Base-by-base conservation (phyloP, 371 early-diverging fungal genomes). In the Mortierella sp. region DNA sequence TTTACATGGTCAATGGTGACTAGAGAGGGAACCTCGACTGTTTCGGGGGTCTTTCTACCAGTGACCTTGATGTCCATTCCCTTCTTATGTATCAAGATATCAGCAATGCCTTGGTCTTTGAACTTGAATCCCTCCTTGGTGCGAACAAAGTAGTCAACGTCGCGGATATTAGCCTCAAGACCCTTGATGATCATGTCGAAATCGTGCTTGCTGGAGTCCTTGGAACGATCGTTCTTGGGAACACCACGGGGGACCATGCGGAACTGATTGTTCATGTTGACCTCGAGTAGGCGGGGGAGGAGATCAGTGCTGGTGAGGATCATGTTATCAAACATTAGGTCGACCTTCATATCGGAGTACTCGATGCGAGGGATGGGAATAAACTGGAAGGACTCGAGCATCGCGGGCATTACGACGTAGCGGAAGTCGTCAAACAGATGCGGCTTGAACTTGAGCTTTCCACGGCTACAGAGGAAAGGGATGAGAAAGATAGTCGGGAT, bases 331-430 rank as follows among this genome's bases (percentile, higher is more conserved):
- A 94, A 78, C 47, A 90, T 88, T 16, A 94, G 74, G 54, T 93
- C 93, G 73, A 89, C 89, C 80, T 91, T 85, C 8, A 83, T 80
- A 72, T 93, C 93, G 57, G 87, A 87, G 77, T 93, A 91, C 72
- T 92, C 94, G 70, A 94, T 92, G 24, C 90, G 91, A 8, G 95
- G 93, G 63, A 94, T 86, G n/a, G 94, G 93, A 42, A 94, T 81
- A 72, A 89, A 92, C 74, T 90, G 89, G 83, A 94, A 85, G 42
- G 93, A 90, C 68, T 94, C 93, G 77, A 92, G 76, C 28, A 92
- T 58, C 24, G 93, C 89, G 47, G 93, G 91, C 50, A 90, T 34
- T n/a, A 92, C 58, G 0, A 89, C 89, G 70, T 89, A 81, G 31
- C 89, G 88, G 78, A 94, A 88, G 68, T 94, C 94, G 34, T 89